Evolutionary conservation across 163 green algal genomes (phyloP), one percentile per base, ranked within the genome.

Genomic region (Scenedesmus sp.): DNA sequence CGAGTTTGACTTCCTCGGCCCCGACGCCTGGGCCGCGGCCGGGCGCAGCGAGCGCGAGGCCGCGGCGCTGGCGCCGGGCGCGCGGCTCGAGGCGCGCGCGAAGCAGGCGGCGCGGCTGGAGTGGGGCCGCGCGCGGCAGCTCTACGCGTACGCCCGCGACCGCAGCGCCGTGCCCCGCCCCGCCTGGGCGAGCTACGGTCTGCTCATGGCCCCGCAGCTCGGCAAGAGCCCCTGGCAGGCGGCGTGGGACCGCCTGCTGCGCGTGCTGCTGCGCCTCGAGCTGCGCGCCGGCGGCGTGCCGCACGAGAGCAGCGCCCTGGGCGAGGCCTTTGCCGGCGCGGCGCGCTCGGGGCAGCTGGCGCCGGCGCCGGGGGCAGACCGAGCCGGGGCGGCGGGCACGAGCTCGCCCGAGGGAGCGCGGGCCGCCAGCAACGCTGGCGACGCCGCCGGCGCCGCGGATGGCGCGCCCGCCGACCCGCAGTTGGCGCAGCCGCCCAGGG

Each of bases 1-100:
- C 36, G 89, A 93, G 82, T 89, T 91, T 60, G 87, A 93, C 78
- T 91, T 91, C 66, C 77, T 92, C 22, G 86, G 80, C 7, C 31
- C 72, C 31, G 72, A 80, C 39, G 60, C 72, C 1, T 80, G 72
- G 72, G 24, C 47, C 1, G 28, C 72, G n/a, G 4, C 45, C 7
- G 72, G 74, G 45, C 64, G 57, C 45, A 50, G 26, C 18, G 60
- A 56, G n/a, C 51, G 34, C 2, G 74, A 67, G 33, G 60, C 58
- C 13, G 74, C 74, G 11, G 47, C 7, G 6, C 45, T 81, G 63
- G 4, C 34, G 18, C 13, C 60, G 10, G 60, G 60, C 1, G 72
- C 72, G 20, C 72, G 54, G 48, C 60, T 80, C 31, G 53, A 80
- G 60, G n/a, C 57, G 33, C 45, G 72, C 11, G 29, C 60, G 5